These are phyloP conservation scores for Hanseniaspora jakobsenii DNA, from an alignment of 805 yeast genomes.

Conservation along the genomic window DNA sequence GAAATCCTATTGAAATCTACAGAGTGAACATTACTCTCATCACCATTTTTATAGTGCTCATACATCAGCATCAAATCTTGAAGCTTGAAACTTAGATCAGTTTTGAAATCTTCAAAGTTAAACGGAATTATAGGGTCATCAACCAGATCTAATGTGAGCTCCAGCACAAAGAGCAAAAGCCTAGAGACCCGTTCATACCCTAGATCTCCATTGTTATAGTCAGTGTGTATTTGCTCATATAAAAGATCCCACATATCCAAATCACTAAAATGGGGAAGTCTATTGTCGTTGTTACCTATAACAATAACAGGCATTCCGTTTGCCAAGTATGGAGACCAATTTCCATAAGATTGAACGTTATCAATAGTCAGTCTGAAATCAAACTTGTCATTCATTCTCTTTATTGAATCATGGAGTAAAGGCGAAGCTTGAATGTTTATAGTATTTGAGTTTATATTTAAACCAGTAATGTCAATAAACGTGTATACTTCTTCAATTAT, in stretches of 20 bases:
- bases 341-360: constrained; percentile 38
- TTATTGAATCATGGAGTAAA: constrained; percentile 39
- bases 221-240: constrained; percentile 23
- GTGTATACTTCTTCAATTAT: constrained; percentile 52
- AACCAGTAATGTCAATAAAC: constrained; percentile 53
- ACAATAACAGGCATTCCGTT: constrained; percentile 40
- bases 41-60: constrained; percentile 27
- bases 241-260: constrained; percentile 53
- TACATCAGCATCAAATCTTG: constrained; percentile 31
- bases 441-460: constrained; percentile 38
- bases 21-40: constrained; percentile 19
- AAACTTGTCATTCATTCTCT: constrained; percentile 25
- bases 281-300: constrained; percentile 18
- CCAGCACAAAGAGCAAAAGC: constrained; percentile 44
- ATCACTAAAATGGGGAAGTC: constrained; percentile 55
- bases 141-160: constrained; percentile 43
- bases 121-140: constrained; percentile 72
- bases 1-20: constrained; percentile 26
- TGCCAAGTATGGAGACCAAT: constrained; percentile 54
- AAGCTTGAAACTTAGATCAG: constrained; percentile 33
- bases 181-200: constrained; percentile 44
- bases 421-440: constrained; percentile 57
- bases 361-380: constrained; percentile 23
- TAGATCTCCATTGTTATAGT: constrained; percentile 36
- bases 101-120: constrained; percentile 39